These are phyloP conservation scores for Paxillus rubicundulus DNA, from an alignment of 768 basidiomycete species.

Conservation along the genomic window DNA sequence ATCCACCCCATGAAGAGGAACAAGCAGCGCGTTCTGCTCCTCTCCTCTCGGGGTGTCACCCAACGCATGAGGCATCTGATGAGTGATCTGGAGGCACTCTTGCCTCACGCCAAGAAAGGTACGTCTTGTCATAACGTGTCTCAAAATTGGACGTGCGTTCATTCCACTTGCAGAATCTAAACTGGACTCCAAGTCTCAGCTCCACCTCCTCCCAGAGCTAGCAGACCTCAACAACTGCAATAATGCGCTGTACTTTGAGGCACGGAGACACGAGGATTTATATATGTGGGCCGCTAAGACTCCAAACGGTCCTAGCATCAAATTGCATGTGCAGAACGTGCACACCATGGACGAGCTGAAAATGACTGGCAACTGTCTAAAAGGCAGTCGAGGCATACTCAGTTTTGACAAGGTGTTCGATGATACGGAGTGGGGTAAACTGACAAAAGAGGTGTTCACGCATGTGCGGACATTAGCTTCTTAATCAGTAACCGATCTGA, in stretches of 20 bases:
- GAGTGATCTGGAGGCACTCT: constrained; percentile 84
- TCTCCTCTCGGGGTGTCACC: constrained; percentile 92
- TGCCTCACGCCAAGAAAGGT: constrained; percentile 99
- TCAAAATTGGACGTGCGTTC: background rate
- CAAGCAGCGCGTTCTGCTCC: constrained; percentile 91
- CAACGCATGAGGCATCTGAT: constrained; percentile 97
- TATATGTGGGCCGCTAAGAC: constrained; percentile 97
- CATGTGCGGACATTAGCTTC: constrained; percentile 55
- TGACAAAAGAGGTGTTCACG: constrained; percentile 92
- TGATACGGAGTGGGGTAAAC: constrained; percentile 77
- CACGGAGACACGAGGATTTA: constrained; percentile 90
- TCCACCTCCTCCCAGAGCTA: constrained; percentile 90
- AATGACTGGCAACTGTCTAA: constrained; percentile 98
- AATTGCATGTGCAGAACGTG: constrained; percentile 96
- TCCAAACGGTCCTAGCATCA: constrained; percentile 96
- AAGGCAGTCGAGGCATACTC: constrained; percentile 88
- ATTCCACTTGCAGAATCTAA: constrained; percentile 71
- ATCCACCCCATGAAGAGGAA: constrained; percentile 62
- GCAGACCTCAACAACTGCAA: constrained; percentile 98
- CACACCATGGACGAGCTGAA: constrained; percentile 99
- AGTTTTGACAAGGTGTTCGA: constrained; percentile 93
- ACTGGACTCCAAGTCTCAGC: constrained; percentile 93
- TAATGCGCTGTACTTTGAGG: constrained; percentile 96
- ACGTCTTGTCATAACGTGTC: constrained; percentile 17
- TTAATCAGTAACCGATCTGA: constrained; percentile 1